Percentiles rank a stretch among this genome's conserved stretches.
These are phyloP conservation scores for Colletotrichum euphorbiae DNA, from an alignment of 2,329 filamentous ascomycete species.

Conservation along the genomic window DNA sequence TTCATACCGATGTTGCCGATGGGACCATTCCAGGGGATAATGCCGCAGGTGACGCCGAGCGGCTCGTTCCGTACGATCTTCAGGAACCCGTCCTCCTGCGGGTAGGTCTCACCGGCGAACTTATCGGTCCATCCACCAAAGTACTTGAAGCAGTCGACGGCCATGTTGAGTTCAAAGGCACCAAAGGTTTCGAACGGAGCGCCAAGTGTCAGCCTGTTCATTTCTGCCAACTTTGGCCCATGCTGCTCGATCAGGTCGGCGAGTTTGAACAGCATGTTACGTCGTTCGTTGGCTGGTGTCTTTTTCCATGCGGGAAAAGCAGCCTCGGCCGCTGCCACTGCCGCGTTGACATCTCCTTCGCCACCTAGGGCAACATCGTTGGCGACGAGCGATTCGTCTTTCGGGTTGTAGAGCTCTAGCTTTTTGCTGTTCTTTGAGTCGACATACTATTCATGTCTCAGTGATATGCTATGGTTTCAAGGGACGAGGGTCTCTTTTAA, in stretches of 20 bases:
- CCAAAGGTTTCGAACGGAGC: conserved; percentile 58
- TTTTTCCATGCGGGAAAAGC: conserved; percentile 59
- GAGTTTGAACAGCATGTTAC: conserved; percentile 56
- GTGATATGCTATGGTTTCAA: neutral
- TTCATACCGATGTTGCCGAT: conserved; percentile 54
- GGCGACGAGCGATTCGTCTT: conserved; percentile 60
- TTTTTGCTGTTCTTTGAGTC: conserved; percentile 58
- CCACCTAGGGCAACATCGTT: conserved; percentile 59
- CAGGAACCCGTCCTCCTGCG: conserved; percentile 57
- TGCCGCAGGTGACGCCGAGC: conserved; percentile 45
- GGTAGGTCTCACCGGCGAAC: conserved; percentile 44
- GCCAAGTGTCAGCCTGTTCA: conserved; percentile 60
- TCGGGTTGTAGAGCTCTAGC: conserved; percentile 61
- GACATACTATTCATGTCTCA: conserved; percentile 47
- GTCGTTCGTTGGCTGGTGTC: conserved; percentile 50
- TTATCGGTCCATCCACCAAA: conserved; percentile 44
- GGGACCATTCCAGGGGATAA: conserved; percentile 56
- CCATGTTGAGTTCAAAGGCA: conserved; percentile 53
- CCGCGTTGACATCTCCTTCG: conserved; percentile 59
- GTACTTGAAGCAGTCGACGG: conserved; percentile 53
- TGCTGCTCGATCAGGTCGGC: conserved; percentile 56
- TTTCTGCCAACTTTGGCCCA: conserved; percentile 48
- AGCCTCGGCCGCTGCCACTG: conserved; percentile 60
- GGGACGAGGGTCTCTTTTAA: conserved; percentile 26
- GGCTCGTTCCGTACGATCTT: conserved; percentile 52